Base-by-base conservation (phyloP, 1,284 basidiomycete species). In the Clitocybe nebularis region DNA sequence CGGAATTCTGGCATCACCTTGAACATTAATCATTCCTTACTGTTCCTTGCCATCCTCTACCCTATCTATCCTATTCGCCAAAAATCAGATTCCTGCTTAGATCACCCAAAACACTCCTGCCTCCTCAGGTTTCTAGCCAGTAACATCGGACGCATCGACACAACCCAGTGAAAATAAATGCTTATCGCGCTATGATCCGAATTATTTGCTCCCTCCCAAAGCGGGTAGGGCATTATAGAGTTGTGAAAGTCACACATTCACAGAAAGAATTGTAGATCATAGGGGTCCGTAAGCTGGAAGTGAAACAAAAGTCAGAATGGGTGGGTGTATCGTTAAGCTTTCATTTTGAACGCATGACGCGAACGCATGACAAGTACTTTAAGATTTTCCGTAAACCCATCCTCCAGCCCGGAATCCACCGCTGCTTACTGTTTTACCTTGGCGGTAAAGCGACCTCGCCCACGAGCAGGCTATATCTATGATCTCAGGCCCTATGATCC, bases 391-490 rank as follows among this genome's bases (percentile, higher is more conserved):
- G 93, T 96, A 1, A 98, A 98, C 63, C 94, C 98, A 63, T 91
- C 97, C 13, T 81, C 94, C 2, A 91, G 86, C 53, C 75, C 91
- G 24, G 85, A 89, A 57, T 88, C 93, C 0, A 98, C 96, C 59
- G 93, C 95, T 36, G 89, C 92, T n/a, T n/a, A n/a, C n/a, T n/a
- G n/a, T n/a, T 9, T 77, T 98, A 9, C 85, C 92, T 9, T 76
- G 83, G 42, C 99, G 96, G 95, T 93, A 90, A 63, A 81, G 81
- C 40, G 95, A 99, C 61, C 81, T 99, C 7, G 92, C n/a, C n/a
- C n/a, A n/a, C n/a, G n/a, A n/a, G n/a, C n/a, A n/a, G 96, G 58
- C 94, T 90, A 19, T 98, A 97, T 59, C 90, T 94, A 37, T 81
- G 82, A 1, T 71, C 74, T 14, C 83, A 85, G 5, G 90, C 96